These are phyloP conservation scores for Oryza officinalis DNA, from an alignment of 176 grass and related monocot genomes.

Conservation along the genomic window DNA sequence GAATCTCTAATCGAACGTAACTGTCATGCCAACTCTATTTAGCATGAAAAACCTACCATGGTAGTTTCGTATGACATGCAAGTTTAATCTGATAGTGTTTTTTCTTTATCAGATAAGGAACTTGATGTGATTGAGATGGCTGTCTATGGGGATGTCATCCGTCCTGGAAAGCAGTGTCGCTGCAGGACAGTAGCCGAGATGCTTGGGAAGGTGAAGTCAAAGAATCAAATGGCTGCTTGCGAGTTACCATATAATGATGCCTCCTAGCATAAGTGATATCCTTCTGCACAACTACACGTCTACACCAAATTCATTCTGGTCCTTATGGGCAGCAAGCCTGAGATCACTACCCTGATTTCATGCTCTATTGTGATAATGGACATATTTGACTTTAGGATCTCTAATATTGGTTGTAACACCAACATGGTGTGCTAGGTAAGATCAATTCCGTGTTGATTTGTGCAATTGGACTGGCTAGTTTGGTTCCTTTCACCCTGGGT, in stretches of 20 bases:
- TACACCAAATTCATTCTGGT: neutral
- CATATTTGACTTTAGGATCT: too few relatives aligned
- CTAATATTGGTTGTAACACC: too few relatives aligned
- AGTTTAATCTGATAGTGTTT: neutral
- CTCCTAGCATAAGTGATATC: constrained; percentile 16
- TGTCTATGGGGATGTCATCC: constrained; percentile 80
- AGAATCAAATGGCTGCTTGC: constrained; percentile 70
- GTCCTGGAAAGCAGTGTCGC: constrained; percentile 82
- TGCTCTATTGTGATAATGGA: too few relatives aligned
- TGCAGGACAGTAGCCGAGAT: constrained; percentile 87
- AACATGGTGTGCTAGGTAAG: too few relatives aligned
- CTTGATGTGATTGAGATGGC: constrained; percentile 98
- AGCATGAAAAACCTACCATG: neutral
- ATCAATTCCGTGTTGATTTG: too few relatives aligned
- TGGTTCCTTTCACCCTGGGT: too few relatives aligned
- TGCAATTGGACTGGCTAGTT: too few relatives aligned
- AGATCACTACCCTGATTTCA: too few relatives aligned
- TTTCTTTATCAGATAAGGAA: constrained; percentile 63
- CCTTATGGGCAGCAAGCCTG: too few relatives aligned
- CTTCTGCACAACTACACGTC: neutral
- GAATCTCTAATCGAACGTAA: neutral
- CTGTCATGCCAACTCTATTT: neutral
- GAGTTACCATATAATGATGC: constrained; percentile 60
- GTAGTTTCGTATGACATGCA: neutral
- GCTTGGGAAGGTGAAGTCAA: constrained; percentile 77